phyloP scores from a whole-genome alignment of 2,329 filamentous ascomycete genomes.

The Penicillium freii region DNA sequence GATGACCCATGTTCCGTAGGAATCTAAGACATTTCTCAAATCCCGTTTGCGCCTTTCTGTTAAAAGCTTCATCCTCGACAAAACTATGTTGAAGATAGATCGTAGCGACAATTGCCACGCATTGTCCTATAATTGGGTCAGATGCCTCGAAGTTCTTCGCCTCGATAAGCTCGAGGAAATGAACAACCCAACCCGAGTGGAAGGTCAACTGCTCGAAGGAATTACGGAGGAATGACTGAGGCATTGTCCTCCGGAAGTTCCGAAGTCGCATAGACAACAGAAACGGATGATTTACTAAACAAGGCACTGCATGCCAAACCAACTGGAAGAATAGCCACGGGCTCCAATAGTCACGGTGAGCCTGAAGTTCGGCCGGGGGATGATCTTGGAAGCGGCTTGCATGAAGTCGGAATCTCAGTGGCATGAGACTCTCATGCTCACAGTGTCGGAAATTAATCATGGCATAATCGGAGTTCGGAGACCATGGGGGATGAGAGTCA shows the following conservation, averaged over 20 bases:
- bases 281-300: conserved; percentile 51
- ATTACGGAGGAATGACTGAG: conserved; percentile 52
- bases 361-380: conserved; percentile 37
- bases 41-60: conserved; percentile 37
- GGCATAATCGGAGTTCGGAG: conserved; percentile 49
- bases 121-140: conserved; percentile 46
- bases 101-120: conserved; percentile 49
- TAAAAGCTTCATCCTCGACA: conserved; percentile 34
- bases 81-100: conserved; percentile 54
- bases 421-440: conserved; percentile 50
- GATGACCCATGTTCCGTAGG: conserved; percentile 29
- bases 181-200: conserved; percentile 50
- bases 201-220: conserved; percentile 49
- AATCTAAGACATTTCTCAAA: conserved; percentile 44
- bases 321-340: conserved; percentile 51
- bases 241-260: conserved; percentile 49
- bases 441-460: conserved; percentile 47
- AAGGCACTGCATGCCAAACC: conserved; percentile 49
- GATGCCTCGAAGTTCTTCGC: conserved; percentile 44
- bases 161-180: conserved; percentile 46
- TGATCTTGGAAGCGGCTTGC: conserved; percentile 46
- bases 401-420: conserved; percentile 48
- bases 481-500: conserved; percentile 43
- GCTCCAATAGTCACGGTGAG: conserved; percentile 48
- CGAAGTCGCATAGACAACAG: conserved; percentile 49